These are phyloP conservation scores for Backusella psychrophila DNA, from an alignment of 192 early-diverging fungal species.

Conservation along the genomic window DNA sequence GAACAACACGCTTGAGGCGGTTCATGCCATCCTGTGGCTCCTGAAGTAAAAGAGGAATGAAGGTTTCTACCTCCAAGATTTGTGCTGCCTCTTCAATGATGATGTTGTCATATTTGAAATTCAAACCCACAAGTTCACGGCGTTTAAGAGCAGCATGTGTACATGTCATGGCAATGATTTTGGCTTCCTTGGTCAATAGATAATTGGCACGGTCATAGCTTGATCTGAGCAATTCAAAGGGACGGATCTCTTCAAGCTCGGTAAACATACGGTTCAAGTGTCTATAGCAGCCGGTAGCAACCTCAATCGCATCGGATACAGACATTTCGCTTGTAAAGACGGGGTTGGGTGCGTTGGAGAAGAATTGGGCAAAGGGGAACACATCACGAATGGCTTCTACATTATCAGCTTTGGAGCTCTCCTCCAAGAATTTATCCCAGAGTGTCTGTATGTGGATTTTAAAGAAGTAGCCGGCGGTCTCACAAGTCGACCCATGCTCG, in stretches of 20 bases:
- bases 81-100: slow-evolving; percentile 98
- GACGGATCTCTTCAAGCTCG: slow-evolving; percentile 86
- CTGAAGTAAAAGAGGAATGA: slow-evolving; percentile 90
- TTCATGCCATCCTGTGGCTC: slow-evolving; percentile 59
- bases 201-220: slow-evolving; percentile 84
- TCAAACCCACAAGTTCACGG: slow-evolving; percentile 78
- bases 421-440: slow-evolving; percentile 70
- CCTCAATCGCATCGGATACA: slow-evolving; percentile 53
- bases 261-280: slow-evolving; percentile 81
- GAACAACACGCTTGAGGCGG: slow-evolving; percentile 82
- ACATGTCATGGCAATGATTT: slow-evolving; percentile 97
- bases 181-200: slow-evolving; percentile 91
- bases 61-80: slow-evolving; percentile 91
- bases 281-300: slow-evolving; percentile 77
- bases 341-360: slow-evolving; percentile 67
- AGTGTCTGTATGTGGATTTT: slow-evolving; percentile 67
- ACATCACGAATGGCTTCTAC: slow-evolving; percentile 40
- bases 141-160: slow-evolving; percentile 92
- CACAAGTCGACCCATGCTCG: slow-evolving; percentile 90
- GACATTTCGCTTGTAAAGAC: slow-evolving; percentile 56
- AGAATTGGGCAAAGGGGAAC: slow-evolving; percentile 88
- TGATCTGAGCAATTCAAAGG: slow-evolving; percentile 89
- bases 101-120: slow-evolving; percentile 94
- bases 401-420: slow-evolving; percentile 17
- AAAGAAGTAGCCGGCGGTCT: slow-evolving; percentile 90